These are phyloP conservation scores for Ganoderma sinense DNA, from an alignment of 1,284 basidiomycete species.

Conservation along the genomic window DNA sequence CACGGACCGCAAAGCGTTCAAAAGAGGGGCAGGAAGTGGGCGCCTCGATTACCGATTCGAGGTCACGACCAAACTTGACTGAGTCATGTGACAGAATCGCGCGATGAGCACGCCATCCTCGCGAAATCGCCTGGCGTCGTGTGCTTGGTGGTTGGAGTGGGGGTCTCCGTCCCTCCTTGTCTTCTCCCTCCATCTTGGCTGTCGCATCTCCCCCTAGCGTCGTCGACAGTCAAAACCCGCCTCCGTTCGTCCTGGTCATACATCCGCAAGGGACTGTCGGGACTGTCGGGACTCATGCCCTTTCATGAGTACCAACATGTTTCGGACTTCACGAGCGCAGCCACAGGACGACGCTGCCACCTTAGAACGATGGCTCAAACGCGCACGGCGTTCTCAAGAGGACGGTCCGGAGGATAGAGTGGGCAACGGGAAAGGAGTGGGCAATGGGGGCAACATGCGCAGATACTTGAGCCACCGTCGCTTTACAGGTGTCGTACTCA, in stretches of 20 bases:
- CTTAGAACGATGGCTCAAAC: not conserved
- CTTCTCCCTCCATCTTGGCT: constrained; percentile 17
- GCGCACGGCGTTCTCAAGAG: not conserved
- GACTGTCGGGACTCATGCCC: too few species aligned
- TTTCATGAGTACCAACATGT: too few species aligned
- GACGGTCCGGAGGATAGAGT: not conserved
- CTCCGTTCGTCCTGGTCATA: too few species aligned
- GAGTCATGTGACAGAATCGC: constrained; percentile 31
- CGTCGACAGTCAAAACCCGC: too few species aligned
- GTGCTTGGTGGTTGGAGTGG: too few species aligned
- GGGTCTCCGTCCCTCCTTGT: constrained; percentile 2
- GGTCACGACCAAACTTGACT: not conserved
- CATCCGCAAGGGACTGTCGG: too few species aligned
- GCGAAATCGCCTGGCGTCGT: constrained; percentile 1
- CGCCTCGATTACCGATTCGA: not conserved
- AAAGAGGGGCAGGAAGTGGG: too few species aligned
- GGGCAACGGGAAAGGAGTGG: not conserved
- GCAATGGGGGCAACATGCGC: too few species aligned
- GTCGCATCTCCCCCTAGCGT: not conserved
- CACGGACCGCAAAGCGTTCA: too few species aligned
- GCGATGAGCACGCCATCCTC: constrained; percentile 39
- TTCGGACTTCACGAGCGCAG: too few species aligned
- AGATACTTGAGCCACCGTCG: too few species aligned
- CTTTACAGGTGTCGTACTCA: not conserved
- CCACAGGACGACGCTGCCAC: too few species aligned